Base-by-base conservation (phyloP, 805 yeast genomes). In the Blastobotrys mokoenaii region DNA sequence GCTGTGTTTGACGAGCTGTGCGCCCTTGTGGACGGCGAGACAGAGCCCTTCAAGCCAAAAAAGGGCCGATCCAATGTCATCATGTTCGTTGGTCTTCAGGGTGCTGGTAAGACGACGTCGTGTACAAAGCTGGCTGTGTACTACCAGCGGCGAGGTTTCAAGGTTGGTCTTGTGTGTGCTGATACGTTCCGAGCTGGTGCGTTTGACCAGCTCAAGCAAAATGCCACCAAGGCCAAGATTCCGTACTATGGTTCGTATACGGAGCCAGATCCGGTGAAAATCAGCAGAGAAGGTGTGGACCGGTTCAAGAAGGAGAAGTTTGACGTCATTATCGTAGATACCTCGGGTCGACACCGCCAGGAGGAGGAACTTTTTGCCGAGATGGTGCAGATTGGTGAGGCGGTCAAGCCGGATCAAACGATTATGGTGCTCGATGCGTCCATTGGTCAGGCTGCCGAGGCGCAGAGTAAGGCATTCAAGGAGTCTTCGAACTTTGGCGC, bases 181-280 rank as follows among this genome's bases (percentile, higher is more conserved):
- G 98, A 93, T 71, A 93, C 98, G 27, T 93, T 90, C 73, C 81
- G 98, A 74, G 98, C 98, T 32, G 98, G 98, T 74, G 98, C 98
- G 2, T 90, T 90, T 70, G 98, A 90, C 67, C 98, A 90, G 72
- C 76, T 90, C 66, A 90, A 93, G 64, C 98, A 90, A 67, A 90
- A 90, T 65, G 97, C 98, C 18, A 87, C 90, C 45, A 86, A 87
- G 69, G 94, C 98, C 1, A 79, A 83, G 55, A 86, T 90, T 46
- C 97, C 98, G 38, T 90, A 79, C 66, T 90, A 80, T 64, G 98
- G 98, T 57, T 84, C 95, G 5, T 93, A 93, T 65, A 80, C 93
- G 2, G 97, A 90, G 68, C 85, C 95, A 1, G 95, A 93, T 60
- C 98, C 98, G 1, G 97, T 86, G 9, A 80, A 77, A 51, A 95